Percentiles rank a stretch among this genome's conserved stretches.
phyloP scores from a whole-genome alignment of 2,329 filamentous ascomycete genomes.

The Chrysoporthe deuterocubensis region DNA sequence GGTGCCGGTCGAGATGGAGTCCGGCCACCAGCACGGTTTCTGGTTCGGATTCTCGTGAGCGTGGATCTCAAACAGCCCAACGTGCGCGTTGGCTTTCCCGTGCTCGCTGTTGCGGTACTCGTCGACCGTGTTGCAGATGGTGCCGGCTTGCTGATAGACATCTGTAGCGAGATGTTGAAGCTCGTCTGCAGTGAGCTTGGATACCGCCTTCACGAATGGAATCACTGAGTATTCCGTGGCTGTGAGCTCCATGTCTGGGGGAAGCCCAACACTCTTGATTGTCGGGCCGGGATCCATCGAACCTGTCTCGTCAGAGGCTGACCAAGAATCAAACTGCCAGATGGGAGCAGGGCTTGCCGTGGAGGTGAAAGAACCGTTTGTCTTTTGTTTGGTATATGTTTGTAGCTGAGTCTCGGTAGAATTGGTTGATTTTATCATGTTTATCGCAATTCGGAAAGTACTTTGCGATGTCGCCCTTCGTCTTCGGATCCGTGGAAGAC shows the following conservation, averaged over 20 bases:
- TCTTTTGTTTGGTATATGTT: constrained; percentile 34
- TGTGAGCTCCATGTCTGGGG: constrained; percentile 23
- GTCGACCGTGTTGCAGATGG: constrained; percentile 34
- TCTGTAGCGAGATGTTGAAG: constrained; percentile 34
- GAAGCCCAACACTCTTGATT: constrained; percentile 29
- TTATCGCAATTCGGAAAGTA: constrained; percentile 34
- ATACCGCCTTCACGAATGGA: constrained; percentile 28
- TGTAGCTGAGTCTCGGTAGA: constrained; percentile 33
- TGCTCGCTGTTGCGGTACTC: constrained; percentile 36
- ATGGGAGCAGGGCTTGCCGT: constrained; percentile 22
- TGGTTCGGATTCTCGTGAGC: constrained; percentile 33
- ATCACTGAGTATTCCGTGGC: constrained; percentile 18
- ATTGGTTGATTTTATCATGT: constrained; percentile 22
- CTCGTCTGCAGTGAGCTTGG: constrained; percentile 29
- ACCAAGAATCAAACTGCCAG: not conserved
- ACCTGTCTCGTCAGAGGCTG: constrained; percentile 6
- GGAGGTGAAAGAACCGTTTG: constrained; percentile 31
- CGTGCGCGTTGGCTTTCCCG: constrained; percentile 32
- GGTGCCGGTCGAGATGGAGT: constrained; percentile 33
- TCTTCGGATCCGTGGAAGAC: not conserved
- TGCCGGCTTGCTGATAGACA: constrained; percentile 35
- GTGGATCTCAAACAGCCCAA: constrained; percentile 34
- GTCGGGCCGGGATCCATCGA: constrained; percentile 28
- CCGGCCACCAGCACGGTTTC: constrained; percentile 47
- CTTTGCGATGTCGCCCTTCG: constrained; percentile 4